Evolutionary conservation across 306 rosid genomes (phyloP).

Genomic region (Prinsepia uniflora): DNA sequence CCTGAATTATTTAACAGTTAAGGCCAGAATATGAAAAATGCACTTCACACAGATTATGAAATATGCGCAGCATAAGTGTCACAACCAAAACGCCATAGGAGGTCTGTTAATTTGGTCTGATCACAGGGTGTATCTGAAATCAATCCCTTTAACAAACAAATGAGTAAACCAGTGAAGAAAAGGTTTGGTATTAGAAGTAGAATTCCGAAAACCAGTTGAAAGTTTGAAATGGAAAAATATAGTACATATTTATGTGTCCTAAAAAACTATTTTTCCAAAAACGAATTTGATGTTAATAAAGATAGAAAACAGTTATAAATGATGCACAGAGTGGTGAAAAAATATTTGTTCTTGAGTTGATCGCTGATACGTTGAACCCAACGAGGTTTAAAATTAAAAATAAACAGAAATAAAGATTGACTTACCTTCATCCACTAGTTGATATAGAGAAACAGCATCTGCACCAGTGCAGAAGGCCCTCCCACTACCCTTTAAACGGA

Average conservation of each 20-base stretch:
- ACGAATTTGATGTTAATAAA: not conserved
- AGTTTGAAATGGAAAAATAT: not conserved
- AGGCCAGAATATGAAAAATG: slow-evolving; percentile 8
- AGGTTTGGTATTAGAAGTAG: not conserved
- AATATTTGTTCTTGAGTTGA: not conserved
- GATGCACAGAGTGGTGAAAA: not conserved
- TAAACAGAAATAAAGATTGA: not conserved
- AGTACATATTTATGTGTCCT: not conserved
- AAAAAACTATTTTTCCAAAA: not conserved
- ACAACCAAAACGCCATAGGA: not conserved
- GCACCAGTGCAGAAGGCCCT: slow-evolving; percentile 85
- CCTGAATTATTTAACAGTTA: not conserved
- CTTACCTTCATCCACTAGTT: slow-evolving; percentile 62
- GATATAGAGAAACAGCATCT: slow-evolving; percentile 71
- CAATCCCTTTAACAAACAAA: not conserved
- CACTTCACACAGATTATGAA: slow-evolving; percentile 12
- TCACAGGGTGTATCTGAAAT: not conserved
- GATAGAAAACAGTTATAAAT: not conserved
- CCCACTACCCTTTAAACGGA: slow-evolving; percentile 74
- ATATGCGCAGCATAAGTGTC: not conserved
- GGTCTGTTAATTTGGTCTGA: not conserved
- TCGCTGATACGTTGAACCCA: not conserved
- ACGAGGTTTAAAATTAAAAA: not conserved
- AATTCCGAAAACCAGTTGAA: not conserved
- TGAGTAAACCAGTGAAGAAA: not conserved